A percentile compares a stretch with the other conserved stretches of the same genome.
phyloP scores from a whole-genome alignment of 169 alveolate species.

The Cryptosporidium ubiquitum region DNA sequence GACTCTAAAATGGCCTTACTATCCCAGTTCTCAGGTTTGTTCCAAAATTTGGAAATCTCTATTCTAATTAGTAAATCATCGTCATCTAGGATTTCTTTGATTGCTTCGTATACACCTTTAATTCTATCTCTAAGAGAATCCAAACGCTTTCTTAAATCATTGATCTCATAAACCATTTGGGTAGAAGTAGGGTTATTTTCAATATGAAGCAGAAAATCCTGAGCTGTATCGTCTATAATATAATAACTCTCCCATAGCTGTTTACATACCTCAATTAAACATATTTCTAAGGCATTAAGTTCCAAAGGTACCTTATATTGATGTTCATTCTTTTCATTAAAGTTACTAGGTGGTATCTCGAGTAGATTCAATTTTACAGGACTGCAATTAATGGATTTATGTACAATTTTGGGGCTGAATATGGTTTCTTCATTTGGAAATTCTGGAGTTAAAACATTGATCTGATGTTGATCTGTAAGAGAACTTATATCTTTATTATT shows the following conservation, averaged over 20 bases:
- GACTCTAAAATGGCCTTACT: slow-evolving; percentile 76
- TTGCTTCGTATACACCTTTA: slow-evolving; percentile 80
- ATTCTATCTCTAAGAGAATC: slow-evolving; percentile 78
- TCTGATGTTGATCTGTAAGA: neutral
- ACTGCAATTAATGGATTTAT: neutral
- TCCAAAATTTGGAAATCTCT: slow-evolving; percentile 81
- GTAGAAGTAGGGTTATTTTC: slow-evolving; percentile 77
- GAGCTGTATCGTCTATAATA: slow-evolving; percentile 78
- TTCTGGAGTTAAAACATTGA: neutral
- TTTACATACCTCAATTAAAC: slow-evolving; percentile 79
- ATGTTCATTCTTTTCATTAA: neutral
- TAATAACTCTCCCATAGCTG: slow-evolving; percentile 78
- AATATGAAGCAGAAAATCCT: slow-evolving; percentile 75
- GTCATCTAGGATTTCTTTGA: slow-evolving; percentile 78
- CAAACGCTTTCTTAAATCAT: slow-evolving; percentile 79
- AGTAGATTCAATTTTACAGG: neutral
- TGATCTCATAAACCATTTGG: slow-evolving; percentile 78
- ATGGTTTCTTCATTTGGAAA: neutral
- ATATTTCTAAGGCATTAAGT: slow-evolving; percentile 78
- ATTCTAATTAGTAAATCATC: slow-evolving; percentile 81
- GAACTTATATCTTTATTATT: neutral
- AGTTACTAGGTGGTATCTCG: neutral
- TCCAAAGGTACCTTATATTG: slow-evolving; percentile 74
- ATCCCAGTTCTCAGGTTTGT: slow-evolving; percentile 80
- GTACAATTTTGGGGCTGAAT: neutral